Conservation (phyloP, 2,329 filamentous ascomycete species). For the Phialophora chinensis region DNA sequence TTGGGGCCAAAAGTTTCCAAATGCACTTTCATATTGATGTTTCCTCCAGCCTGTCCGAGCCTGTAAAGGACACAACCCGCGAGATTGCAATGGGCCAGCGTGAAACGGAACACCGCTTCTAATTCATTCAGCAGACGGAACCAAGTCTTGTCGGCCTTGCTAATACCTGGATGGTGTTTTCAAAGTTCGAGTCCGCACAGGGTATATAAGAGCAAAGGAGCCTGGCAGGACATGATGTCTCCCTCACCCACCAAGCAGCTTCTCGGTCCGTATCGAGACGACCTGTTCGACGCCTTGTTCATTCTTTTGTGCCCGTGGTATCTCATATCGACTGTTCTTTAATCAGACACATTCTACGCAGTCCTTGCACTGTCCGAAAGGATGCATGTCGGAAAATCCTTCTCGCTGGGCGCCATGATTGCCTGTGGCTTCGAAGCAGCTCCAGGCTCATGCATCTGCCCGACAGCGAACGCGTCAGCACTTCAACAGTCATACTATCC, state of each 20-base stretch:
- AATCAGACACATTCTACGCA: neutral
- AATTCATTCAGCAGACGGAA: neutral
- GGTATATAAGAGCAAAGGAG: neutral
- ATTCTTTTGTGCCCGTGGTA: neutral
- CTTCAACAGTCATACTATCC: conserved; percentile 23
- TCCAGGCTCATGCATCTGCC: conserved; percentile 23
- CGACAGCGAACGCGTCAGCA: conserved; percentile 15
- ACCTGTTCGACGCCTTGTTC: neutral
- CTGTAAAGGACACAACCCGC: neutral
- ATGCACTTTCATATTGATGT: neutral
- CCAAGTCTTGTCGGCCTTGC: neutral
- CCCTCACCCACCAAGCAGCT: neutral
- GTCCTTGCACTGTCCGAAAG: neutral
- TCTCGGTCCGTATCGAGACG: neutral
- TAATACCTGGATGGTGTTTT: neutral
- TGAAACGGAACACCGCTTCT: neutral
- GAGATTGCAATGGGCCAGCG: neutral
- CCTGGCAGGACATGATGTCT: neutral
- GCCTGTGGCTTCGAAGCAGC: conserved; percentile 21
- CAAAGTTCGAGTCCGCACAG: neutral
- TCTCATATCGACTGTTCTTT: neutral
- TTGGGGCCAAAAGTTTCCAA: neutral
- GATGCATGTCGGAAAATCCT: conserved; percentile 9
- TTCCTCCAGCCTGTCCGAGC: neutral
- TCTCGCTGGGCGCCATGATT: conserved; percentile 6